phyloP scores from a whole-genome alignment of 202 grass and related monocot genomes.

The Tripidium arundinaceum region DNA sequence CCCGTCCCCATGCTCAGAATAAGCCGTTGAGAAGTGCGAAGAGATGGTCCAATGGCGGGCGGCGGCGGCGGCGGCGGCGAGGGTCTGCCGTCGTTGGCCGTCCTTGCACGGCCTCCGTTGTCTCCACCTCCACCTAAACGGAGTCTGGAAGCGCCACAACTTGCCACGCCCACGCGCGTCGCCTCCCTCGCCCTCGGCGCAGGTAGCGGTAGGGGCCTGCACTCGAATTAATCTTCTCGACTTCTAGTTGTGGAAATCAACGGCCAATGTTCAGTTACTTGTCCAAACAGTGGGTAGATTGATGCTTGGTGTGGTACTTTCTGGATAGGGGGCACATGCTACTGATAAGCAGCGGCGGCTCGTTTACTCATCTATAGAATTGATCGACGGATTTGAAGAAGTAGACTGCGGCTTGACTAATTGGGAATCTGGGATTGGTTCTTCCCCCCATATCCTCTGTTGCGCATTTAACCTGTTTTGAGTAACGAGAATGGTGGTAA shows the following conservation, averaged over 20 bases:
- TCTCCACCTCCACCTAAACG: neutral
- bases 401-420: neutral
- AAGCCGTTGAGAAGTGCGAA: neutral
- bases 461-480: neutral
- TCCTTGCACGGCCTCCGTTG: neutral
- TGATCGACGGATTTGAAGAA: neutral
- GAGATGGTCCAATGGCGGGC: neutral
- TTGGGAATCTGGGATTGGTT: neutral
- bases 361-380: neutral
- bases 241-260: too few relatives aligned
- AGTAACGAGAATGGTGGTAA: neutral
- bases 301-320: neutral
- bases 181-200: neutral
- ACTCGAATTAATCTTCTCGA: neutral
- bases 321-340: neutral
- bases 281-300: neutral
- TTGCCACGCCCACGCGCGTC: neutral
- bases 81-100: neutral
- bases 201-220: neutral
- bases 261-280: neutral
- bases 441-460: neutral
- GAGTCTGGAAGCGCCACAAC: too few relatives aligned
- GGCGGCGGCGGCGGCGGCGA: slow-evolving; percentile 15
- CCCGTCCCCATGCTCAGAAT: neutral
- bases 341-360: too few relatives aligned